phyloP scores from a whole-genome alignment of 495 filamentous ascomycete genomes.

The Entonaema liquescens region DNA sequence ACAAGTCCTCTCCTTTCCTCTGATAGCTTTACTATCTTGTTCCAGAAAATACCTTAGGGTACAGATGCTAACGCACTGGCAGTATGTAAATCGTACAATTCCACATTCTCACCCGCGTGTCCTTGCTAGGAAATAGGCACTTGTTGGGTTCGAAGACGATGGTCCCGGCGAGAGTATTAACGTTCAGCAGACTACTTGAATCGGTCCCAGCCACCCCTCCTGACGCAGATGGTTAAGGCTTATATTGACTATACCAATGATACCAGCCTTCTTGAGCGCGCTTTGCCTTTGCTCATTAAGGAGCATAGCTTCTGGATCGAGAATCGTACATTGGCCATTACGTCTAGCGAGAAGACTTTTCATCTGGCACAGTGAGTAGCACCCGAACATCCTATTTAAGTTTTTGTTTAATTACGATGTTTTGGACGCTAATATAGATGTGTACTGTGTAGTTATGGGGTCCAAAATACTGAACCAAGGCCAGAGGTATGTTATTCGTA shows the following conservation, averaged over 20 bases:
- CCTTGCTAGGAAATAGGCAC: neutral
- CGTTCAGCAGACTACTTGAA: conserved; percentile 53
- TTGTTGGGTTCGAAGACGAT: neutral
- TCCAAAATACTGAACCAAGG: conserved; percentile 59
- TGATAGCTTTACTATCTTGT: neutral
- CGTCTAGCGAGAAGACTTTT: conserved; percentile 47
- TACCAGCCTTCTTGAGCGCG: conserved; percentile 55
- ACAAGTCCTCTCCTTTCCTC: neutral
- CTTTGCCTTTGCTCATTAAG: conserved; percentile 57
- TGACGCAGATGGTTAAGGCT: conserved; percentile 58
- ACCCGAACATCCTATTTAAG: neutral
- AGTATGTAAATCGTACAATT: conserved; percentile 22
- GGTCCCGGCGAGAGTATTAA: neutral
- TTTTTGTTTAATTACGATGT: neutral
- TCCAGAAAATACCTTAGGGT: neutral
- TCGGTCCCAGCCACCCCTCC: conserved; percentile 58
- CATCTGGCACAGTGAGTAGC: conserved; percentile 52
- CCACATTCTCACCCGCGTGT: neutral
- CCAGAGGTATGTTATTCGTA: conserved; percentile 48
- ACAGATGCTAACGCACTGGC: conserved; percentile 3
- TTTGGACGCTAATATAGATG: neutral
- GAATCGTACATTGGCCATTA: conserved; percentile 54
- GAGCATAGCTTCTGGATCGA: conserved; percentile 58
- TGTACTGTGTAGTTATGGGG: conserved; percentile 52
- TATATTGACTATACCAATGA: conserved; percentile 62